Evolutionary conservation across 305 asterid genomes (phyloP).

Genomic region (Nicotiana rustica): DNA sequence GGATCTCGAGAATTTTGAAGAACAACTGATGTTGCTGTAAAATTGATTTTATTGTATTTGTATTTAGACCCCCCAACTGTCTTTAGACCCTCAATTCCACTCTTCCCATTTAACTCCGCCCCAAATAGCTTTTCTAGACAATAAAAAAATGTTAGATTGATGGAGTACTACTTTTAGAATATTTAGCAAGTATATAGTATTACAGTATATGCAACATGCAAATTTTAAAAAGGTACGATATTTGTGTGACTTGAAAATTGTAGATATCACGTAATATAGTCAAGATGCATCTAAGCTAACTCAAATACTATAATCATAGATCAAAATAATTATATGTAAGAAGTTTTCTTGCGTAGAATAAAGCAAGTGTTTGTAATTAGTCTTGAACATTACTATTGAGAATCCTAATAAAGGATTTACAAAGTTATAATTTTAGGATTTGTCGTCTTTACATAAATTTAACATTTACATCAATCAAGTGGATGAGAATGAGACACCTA

Average conservation of each 20-base stretch:
- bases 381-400: background rate
- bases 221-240: background rate
- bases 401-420: background rate
- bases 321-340: background rate
- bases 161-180: no score
- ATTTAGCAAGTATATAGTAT: no score
- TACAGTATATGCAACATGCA: background rate
- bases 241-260: no score
- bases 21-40: background rate
- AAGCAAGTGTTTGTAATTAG: conserved; percentile 11
- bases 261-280: background rate
- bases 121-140: no score
- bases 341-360: no score
- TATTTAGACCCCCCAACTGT: background rate
- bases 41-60: background rate
- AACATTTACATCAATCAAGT: no score
- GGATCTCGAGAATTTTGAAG: conserved; percentile 23
- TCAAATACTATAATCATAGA: no score
- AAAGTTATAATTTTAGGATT: background rate
- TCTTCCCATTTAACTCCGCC: background rate
- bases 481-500: no score
- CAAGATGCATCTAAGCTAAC: no score
- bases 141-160: no score
- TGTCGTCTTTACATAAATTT: no score
- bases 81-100: background rate